Percentiles rank a stretch among this genome's conserved stretches.
Conservation (phyloP, 805 yeast species). For the Metschnikowia lochheadii region DNA sequence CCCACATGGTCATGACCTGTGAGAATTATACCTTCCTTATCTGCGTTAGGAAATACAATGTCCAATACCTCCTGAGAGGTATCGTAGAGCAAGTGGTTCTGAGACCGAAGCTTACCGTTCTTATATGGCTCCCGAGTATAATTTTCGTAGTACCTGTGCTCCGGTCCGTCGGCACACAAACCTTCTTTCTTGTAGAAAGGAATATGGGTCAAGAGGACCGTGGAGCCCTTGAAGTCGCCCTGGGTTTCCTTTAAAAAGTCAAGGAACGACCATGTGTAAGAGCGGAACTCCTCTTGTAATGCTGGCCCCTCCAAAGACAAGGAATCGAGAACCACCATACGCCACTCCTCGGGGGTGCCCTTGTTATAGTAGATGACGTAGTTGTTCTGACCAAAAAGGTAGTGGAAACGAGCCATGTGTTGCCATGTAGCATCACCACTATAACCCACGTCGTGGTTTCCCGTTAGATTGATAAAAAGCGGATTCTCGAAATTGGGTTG, state of each 20-base stretch:
- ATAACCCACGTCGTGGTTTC: constrained; percentile 96
- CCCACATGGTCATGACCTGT: constrained; percentile 98
- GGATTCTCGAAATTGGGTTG: constrained; percentile 49
- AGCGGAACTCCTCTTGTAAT: constrained; percentile 63
- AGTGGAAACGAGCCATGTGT: constrained; percentile 74
- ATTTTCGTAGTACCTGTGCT: constrained; percentile 43
- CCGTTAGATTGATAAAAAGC: constrained; percentile 77
- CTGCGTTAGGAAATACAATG: constrained; percentile 59
- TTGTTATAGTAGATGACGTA: constrained; percentile 68
- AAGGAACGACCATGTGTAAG: constrained; percentile 71
- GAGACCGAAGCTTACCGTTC: constrained; percentile 69
- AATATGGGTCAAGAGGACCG: constrained; percentile 81
- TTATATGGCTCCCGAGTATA: constrained; percentile 62
- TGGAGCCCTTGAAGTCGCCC: constrained; percentile 61
- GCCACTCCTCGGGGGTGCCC: constrained; percentile 68
- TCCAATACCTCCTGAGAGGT: constrained; percentile 65
- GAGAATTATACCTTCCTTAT: constrained; percentile 70
- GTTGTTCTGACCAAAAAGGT: constrained; percentile 79
- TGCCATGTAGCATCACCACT: constrained; percentile 92
- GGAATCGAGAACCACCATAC: constrained; percentile 84
- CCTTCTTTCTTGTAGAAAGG: constrained; percentile 84
- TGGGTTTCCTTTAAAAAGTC: constrained; percentile 50
- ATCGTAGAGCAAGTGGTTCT: constrained; percentile 73
- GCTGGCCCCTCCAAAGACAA: constrained; percentile 89
- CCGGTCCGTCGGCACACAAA: constrained; percentile 83